Conservation (phyloP, 1,284 basidiomycete species). For the Sanguinoderma infundibulare region DNA sequence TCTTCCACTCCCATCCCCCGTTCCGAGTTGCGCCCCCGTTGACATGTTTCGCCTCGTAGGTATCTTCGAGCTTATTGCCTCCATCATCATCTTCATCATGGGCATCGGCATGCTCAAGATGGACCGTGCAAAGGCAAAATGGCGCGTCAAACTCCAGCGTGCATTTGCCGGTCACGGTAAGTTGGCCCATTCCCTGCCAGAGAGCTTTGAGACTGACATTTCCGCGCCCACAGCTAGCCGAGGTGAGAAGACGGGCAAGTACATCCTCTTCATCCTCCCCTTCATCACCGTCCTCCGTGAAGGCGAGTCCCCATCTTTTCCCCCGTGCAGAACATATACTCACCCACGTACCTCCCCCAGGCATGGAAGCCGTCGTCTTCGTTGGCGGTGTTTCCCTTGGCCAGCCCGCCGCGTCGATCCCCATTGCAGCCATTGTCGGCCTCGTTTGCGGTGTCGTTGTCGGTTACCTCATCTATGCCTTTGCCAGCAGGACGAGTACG, state of each 20-base stretch:
- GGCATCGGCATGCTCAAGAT: slow-evolving; percentile 55
- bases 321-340: neutral
- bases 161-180: slow-evolving; percentile 71
- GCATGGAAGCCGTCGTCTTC: slow-evolving; percentile 90
- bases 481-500: slow-evolving; percentile 74
- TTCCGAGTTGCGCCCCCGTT: neutral
- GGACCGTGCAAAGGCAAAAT: slow-evolving; percentile 81
- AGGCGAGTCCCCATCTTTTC: slow-evolving; percentile 47
- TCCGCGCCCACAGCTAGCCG: slow-evolving; percentile 33
- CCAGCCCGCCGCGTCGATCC: slow-evolving; percentile 81
- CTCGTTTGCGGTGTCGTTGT: slow-evolving; percentile 74
- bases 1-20: slow-evolving; percentile 1
- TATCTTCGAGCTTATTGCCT: slow-evolving; percentile 81
- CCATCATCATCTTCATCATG: slow-evolving; percentile 72
- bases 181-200: neutral
- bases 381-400: slow-evolving; percentile 91
- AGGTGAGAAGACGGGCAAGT: slow-evolving; percentile 64
- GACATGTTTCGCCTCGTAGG: slow-evolving; percentile 50
- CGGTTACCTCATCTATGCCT: slow-evolving; percentile 76
- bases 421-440: slow-evolving; percentile 86
- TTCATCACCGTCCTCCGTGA: slow-evolving; percentile 91
- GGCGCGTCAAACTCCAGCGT: slow-evolving; percentile 84
- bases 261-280: slow-evolving; percentile 87
- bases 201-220: neutral
- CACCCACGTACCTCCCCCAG: slow-evolving; percentile 33